These are phyloP conservation scores for Dendrocalamus latiflorus DNA, from an alignment of 202 grass and related monocot species.

Conservation along the genomic window DNA sequence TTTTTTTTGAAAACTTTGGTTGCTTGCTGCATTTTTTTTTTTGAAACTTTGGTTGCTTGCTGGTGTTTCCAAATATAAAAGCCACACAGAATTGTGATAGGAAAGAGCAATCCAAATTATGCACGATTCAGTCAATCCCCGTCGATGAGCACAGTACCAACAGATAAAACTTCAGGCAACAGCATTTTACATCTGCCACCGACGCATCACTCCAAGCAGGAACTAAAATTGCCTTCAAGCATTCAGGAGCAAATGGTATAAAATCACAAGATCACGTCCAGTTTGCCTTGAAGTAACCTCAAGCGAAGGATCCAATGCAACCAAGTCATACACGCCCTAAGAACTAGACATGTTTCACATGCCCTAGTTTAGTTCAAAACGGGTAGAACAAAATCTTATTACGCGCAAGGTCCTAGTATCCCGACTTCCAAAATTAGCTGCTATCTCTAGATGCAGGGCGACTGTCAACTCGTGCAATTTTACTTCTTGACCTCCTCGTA, in stretches of 20 bases:
- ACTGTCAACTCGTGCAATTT: background rate
- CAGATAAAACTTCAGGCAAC: background rate
- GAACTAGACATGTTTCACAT: conserved; percentile 6
- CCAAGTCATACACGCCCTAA: conserved; percentile 8
- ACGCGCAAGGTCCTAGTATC: background rate
- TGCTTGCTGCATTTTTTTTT: too few relatives aligned
- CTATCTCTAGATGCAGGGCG: background rate
- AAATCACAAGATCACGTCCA: background rate
- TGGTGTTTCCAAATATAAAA: too few relatives aligned
- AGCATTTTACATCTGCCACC: background rate
- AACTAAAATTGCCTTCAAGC: background rate
- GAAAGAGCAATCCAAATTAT: too few relatives aligned
- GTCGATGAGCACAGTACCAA: background rate
- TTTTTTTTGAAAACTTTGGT: too few relatives aligned
- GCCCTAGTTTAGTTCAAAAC: background rate
- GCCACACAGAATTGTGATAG: too few relatives aligned
- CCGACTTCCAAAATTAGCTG: background rate
- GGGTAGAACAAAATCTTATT: conserved; percentile 20
- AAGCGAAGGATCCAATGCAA: conserved; percentile 1
- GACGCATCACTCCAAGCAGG: background rate
- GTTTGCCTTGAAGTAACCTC: background rate
- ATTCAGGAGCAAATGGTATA: background rate
- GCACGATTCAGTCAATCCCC: background rate
- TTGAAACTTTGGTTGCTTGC: too few relatives aligned
- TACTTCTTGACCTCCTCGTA: conserved; percentile 50